Evolutionary conservation across 352 stramenopile genomes (phyloP), one percentile per base, ranked within the genome.

Genomic region (Globisporangium sylvaticum): DNA sequence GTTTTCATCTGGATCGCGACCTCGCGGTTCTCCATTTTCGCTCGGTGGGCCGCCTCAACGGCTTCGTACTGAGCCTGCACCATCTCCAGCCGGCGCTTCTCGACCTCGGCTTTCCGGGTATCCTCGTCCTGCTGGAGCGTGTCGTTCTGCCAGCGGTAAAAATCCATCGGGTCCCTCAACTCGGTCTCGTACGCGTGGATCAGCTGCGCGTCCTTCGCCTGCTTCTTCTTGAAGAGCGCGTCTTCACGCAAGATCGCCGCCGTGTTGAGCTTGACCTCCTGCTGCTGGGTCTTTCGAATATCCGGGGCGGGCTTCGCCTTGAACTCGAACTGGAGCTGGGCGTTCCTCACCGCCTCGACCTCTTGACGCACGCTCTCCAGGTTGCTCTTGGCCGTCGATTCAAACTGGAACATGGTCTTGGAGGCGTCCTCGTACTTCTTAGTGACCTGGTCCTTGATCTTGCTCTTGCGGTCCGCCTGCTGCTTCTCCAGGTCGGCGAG

Each of bases 201-300:
- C 22, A 96, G 58, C 67, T 92, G 79, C 9, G 92, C 91, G 64
- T 98, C 93, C 34, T 96, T 85, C 2, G 86, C 87, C 71, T 98
- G 92, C 70, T 97, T 97, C 58, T 92, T 90, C 69, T 97, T 95
- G 76, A 94, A 85, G 59, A 97, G 66, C 15, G 89, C 88, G 59
- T 98, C 94, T 84, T 98, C 94, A 5, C 92, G 83, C 57, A 98
- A 65, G 55, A 98, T 97, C 0, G 93, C 86, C 0, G 92, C 90
- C 2, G 86, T 77, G 53, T 92, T 98, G 24, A 98, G 79, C 66
- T 95, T 95, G 34, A 98, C 83, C 29, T 87, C 74, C 24, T 58
- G 57, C 44, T 73, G 70, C 31, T 50, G 15, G 9, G 62, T 63
- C 24, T 78, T 75, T 12, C 70, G 72, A 1, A 58, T n/a, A 24